phyloP scores from a whole-genome alignment of 768 basidiomycete genomes.

The Basidioascus undulatus region DNA sequence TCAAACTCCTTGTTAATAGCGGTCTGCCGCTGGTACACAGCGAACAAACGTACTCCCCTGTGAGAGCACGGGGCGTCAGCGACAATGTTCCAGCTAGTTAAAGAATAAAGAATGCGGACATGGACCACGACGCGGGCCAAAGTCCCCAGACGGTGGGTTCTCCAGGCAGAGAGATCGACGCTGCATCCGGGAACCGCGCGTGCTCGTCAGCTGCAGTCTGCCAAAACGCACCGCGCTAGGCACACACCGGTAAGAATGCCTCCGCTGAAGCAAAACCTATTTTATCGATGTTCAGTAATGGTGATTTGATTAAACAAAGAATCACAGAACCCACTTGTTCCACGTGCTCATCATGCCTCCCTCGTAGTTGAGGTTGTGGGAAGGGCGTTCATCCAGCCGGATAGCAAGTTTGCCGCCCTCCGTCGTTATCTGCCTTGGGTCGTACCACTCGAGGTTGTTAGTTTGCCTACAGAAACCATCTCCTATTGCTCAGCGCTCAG shows the following conservation, averaged over 20 bases:
- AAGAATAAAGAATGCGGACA: conserved; percentile 1
- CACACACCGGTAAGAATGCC: too few species aligned
- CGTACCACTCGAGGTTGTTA: conserved; percentile 69
- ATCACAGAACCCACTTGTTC: too few species aligned
- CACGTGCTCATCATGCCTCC: conserved; percentile 23
- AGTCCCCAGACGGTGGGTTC: conserved; percentile 32
- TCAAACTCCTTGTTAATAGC: too few species aligned
- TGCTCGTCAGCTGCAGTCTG: too few species aligned
- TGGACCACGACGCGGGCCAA: too few species aligned
- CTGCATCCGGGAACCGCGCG: too few species aligned
- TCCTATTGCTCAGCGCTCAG: neutral
- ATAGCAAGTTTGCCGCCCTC: conserved; percentile 44
- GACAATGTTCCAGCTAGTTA: too few species aligned
- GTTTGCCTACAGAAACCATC: conserved; percentile 13
- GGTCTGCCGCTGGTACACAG: conserved; percentile 37
- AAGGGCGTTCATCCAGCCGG: conserved; percentile 36
- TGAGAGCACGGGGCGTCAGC: too few species aligned
- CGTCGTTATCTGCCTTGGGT: conserved; percentile 51
- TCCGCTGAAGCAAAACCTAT: conserved; percentile 87
- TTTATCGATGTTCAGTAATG: too few species aligned
- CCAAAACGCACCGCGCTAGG: too few species aligned
- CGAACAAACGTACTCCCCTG: conserved; percentile 42
- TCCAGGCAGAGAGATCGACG: conserved; percentile 45
- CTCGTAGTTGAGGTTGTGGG: conserved; percentile 46
- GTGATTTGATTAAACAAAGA: too few species aligned